Evolutionary conservation across 345 rosid genomes (phyloP).

Genomic region (Aquilaria sinensis): DNA sequence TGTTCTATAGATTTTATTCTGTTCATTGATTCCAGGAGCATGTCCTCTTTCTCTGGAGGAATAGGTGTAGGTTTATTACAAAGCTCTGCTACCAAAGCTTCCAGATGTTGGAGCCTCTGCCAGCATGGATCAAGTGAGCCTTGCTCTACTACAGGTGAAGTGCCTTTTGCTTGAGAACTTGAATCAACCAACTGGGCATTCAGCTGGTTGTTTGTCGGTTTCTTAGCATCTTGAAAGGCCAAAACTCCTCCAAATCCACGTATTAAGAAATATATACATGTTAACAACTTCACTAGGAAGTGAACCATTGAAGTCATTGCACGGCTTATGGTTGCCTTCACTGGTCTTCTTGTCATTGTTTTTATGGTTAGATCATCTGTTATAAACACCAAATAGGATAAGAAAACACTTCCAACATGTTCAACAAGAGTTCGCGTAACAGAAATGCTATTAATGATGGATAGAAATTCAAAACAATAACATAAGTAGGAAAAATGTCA

Average conservation of each 20-base stretch:
- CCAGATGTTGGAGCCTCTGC: slow-evolving; percentile 78
- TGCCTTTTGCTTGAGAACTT: slow-evolving; percentile 24
- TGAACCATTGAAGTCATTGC: slow-evolving; percentile 25
- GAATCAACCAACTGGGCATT: slow-evolving; percentile 28
- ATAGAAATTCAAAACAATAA: slow-evolving; percentile 1
- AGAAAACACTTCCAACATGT: too few species aligned
- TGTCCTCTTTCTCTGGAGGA: slow-evolving; percentile 87
- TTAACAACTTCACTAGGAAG: slow-evolving; percentile 44
- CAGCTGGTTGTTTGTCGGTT: slow-evolving; percentile 32
- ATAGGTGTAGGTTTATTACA: slow-evolving; percentile 53
- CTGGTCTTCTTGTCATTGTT: slow-evolving; percentile 21
- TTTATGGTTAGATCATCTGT: slow-evolving; percentile 41
- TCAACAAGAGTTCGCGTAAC: too few species aligned
- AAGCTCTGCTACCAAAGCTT: slow-evolving; percentile 62
- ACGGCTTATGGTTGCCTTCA: slow-evolving; percentile 29
- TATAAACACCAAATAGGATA: slow-evolving; percentile 13
- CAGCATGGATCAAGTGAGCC: slow-evolving; percentile 64
- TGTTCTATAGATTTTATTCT: slow-evolving; percentile 79
- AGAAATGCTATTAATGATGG: too few species aligned
- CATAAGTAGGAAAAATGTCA: not conserved
- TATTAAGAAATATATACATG: slow-evolving; percentile 38
- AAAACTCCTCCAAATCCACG: slow-evolving; percentile 39
- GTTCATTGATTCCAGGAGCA: slow-evolving; percentile 71
- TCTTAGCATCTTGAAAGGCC: slow-evolving; percentile 18
- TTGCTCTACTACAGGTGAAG: slow-evolving; percentile 34